Percentiles rank a stretch among this genome's conserved stretches.
phyloP scores from a whole-genome alignment of 2,329 filamentous ascomycete species.

The Boeremia exigua region DNA sequence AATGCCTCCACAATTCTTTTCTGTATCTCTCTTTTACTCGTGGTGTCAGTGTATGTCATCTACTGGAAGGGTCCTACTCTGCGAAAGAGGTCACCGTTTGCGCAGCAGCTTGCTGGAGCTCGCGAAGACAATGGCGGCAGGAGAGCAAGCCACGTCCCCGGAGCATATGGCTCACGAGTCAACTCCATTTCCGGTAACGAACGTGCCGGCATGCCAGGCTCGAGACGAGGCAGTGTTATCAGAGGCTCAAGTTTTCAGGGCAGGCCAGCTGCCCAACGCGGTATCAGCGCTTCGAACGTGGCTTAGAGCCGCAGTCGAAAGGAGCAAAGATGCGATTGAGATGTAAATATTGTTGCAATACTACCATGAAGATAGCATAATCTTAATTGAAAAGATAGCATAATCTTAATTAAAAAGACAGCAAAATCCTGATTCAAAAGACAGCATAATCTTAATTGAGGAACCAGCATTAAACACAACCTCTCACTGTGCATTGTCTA shows the following conservation, averaged over 20 bases:
- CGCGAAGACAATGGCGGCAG: slow-evolving; percentile 42
- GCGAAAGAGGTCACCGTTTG: slow-evolving; percentile 60
- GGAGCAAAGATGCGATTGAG: background rate
- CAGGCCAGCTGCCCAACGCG: slow-evolving; percentile 13
- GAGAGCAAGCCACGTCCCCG: slow-evolving; percentile 40
- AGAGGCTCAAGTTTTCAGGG: slow-evolving; percentile 27
- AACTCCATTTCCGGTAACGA: slow-evolving; percentile 34
- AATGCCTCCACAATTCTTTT: slow-evolving; percentile 65
- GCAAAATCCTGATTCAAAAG: no score
- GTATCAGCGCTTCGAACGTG: slow-evolving; percentile 2
- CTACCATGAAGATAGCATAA: no score
- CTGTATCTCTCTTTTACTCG: slow-evolving; percentile 55
- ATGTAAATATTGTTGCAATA: no score
- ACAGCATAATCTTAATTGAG: no score
- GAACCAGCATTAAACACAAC: no score
- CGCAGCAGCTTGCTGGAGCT: slow-evolving; percentile 51
- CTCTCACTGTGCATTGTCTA: no score
- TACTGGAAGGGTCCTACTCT: slow-evolving; percentile 63
- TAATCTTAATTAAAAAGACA: no score
- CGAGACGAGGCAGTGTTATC: slow-evolving; percentile 40
- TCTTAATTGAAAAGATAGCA: no score
- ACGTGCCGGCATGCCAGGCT: slow-evolving; percentile 22
- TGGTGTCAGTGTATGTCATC: slow-evolving; percentile 54
- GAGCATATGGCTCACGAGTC: slow-evolving; percentile 38
- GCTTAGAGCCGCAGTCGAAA: background rate